Evolutionary conservation across 2,329 filamentous ascomycete species (phyloP).

Genomic region (Elsinoe arachidis): DNA sequence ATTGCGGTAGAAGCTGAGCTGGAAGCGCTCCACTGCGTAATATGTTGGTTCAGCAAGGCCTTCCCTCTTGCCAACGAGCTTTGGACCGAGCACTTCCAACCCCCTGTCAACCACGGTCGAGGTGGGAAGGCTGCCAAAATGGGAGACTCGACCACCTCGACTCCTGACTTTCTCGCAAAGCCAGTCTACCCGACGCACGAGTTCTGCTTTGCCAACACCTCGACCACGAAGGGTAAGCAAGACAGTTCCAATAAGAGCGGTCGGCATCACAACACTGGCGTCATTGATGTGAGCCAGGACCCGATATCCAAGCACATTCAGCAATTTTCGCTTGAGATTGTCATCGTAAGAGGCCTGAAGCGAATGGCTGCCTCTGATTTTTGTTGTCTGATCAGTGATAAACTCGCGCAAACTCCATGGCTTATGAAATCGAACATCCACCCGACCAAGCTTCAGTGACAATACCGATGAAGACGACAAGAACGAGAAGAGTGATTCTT

Average conservation of each 20-base stretch:
- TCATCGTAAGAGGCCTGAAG: slow-evolving; percentile 36
- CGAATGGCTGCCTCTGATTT: slow-evolving; percentile 35
- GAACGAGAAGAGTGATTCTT: slow-evolving; percentile 86
- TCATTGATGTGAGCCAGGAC: slow-evolving; percentile 91
- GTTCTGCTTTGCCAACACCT: slow-evolving; percentile 78
- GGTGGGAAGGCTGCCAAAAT: slow-evolving; percentile 76
- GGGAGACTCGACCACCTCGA: slow-evolving; percentile 85
- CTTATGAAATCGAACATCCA: slow-evolving; percentile 93
- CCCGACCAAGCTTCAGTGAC: slow-evolving; percentile 77
- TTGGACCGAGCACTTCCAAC: slow-evolving; percentile 81
- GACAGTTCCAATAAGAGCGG: slow-evolving; percentile 88
- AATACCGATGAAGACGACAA: slow-evolving; percentile 82
- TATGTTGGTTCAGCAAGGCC: slow-evolving; percentile 85
- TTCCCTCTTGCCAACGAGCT: slow-evolving; percentile 71
- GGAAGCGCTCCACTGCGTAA: slow-evolving; percentile 88
- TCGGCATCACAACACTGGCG: slow-evolving; percentile 96
- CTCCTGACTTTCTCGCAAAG: slow-evolving; percentile 69
- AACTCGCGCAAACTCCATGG: slow-evolving; percentile 86
- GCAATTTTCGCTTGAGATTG: slow-evolving; percentile 53
- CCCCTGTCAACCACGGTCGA: slow-evolving; percentile 79
- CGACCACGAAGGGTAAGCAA: slow-evolving; percentile 83
- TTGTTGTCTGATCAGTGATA: slow-evolving; percentile 63
- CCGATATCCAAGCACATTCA: slow-evolving; percentile 83
- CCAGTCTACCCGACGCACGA: slow-evolving; percentile 85
- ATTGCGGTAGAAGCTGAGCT: slow-evolving; percentile 95